A percentile compares a stretch with the other conserved stretches of the same genome.
These are phyloP conservation scores for Dendrothele bispora DNA, from an alignment of 768 basidiomycete species.

Conservation along the genomic window DNA sequence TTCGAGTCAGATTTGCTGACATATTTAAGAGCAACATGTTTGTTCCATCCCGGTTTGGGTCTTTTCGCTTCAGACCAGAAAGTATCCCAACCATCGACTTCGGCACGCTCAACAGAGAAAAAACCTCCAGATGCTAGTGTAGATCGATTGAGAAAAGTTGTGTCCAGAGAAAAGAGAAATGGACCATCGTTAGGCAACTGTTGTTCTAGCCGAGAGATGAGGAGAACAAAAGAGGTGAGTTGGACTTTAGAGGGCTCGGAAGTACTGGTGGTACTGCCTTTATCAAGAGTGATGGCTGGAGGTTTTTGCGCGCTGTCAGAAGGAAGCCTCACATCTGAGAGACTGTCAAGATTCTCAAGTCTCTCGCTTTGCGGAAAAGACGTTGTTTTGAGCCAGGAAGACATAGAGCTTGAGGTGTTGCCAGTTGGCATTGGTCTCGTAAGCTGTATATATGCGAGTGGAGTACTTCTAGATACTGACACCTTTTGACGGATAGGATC, in stretches of 20 bases:
- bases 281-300: too few relatives aligned
- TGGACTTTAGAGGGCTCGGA: conserved; percentile 4
- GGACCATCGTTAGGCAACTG: conserved; percentile 1
- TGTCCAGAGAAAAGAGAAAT: background rate
- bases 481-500: too few relatives aligned
- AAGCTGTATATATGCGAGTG: too few relatives aligned
- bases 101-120: background rate
- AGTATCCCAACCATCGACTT: background rate
- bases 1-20: background rate
- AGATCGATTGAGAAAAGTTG: background rate
- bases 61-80: conserved; percentile 1
- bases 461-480: too few relatives aligned
- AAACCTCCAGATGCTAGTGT: background rate
- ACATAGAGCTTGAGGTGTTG: too few relatives aligned
- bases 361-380: too few relatives aligned
- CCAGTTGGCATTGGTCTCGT: too few relatives aligned
- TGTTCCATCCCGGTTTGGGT: conserved; percentile 6
- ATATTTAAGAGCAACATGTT: conserved; percentile 7
- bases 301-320: too few relatives aligned
- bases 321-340: too few relatives aligned
- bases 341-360: too few relatives aligned
- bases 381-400: too few relatives aligned
- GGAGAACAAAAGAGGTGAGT: conserved; percentile 7
- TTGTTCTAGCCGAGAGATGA: conserved; percentile 7
- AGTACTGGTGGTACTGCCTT: too few relatives aligned